These are phyloP conservation scores for Penicillium ochrochloron DNA, from an alignment of 495 filamentous ascomycete species.

Conservation along the genomic window DNA sequence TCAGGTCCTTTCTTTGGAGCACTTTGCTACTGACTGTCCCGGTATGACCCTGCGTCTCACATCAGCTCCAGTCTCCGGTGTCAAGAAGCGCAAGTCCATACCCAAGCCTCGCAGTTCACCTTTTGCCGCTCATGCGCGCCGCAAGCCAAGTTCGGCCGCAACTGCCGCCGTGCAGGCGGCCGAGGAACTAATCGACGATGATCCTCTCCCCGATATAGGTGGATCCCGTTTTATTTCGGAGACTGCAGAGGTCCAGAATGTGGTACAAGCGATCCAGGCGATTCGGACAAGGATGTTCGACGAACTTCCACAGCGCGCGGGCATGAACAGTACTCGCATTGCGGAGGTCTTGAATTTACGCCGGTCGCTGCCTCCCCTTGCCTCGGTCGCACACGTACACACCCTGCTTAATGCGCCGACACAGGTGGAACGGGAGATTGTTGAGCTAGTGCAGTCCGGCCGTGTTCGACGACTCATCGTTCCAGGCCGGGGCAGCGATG, in stretches of 20 bases:
- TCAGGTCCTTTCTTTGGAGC: slow-evolving; percentile 5
- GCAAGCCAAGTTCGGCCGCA: slow-evolving; percentile 54
- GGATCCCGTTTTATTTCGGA: slow-evolving; percentile 42
- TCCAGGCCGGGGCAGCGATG: slow-evolving; percentile 64
- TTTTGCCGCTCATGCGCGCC: slow-evolving; percentile 59
- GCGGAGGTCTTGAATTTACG: slow-evolving; percentile 73
- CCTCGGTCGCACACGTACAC: slow-evolving; percentile 73
- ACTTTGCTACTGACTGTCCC: slow-evolving; percentile 10
- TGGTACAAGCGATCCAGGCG: slow-evolving; percentile 65
- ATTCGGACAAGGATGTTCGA: slow-evolving; percentile 70
- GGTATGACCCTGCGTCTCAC: slow-evolving; percentile 53
- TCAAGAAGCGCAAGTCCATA: slow-evolving; percentile 45
- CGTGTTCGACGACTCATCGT: slow-evolving; percentile 68
- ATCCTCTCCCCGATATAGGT: slow-evolving; percentile 45
- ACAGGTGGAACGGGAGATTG: slow-evolving; percentile 73
- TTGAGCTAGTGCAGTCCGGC: slow-evolving; percentile 62
- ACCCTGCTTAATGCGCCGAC: slow-evolving; percentile 68
- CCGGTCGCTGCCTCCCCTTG: slow-evolving; percentile 67
- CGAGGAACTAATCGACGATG: slow-evolving; percentile 51
- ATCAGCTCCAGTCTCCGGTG: slow-evolving; percentile 49
- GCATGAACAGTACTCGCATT: slow-evolving; percentile 76
- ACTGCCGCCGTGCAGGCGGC: slow-evolving; percentile 37
- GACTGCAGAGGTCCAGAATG: slow-evolving; percentile 62
- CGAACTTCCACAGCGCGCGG: slow-evolving; percentile 64
- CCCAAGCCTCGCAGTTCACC: slow-evolving; percentile 45